Base-by-base conservation (phyloP, 495 filamentous ascomycete species). In the Trichocladium uniseriatum region DNA sequence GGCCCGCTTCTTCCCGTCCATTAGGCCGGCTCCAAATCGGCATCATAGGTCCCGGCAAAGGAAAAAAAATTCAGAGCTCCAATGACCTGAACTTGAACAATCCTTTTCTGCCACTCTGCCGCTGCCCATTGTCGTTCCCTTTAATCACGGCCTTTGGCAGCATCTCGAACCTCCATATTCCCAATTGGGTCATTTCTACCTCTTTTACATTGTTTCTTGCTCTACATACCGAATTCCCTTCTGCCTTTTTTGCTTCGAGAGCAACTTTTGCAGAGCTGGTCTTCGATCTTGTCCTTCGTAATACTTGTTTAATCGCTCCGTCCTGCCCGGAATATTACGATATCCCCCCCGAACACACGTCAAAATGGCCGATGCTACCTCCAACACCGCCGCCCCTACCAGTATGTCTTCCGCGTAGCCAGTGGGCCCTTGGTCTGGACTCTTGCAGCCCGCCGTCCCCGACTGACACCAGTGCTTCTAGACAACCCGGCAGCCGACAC, bases 401-500 rank as follows among this genome's bases (percentile, higher is more conserved):
- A 52, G 55, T 58, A 51, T 15, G 55, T 47, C 14, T 42, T 28
- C 21, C n/a, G n/a, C 36, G 2, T 18, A 19, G 5, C 13, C 10
- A 16, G 5, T 6, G 5, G 7, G 36, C 18, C 3, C 18, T 38
- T 6, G 36, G n/a, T 20, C 18, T 13, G 5, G 28, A 11, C 29
- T 37, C 15, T 15, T 2, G 11, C 7, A 27, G 11, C 20, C 39
- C 31, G 37, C 32, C 18, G 13, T 5, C n/a, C 13, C 32, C 6
- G 43, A 51, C 49, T 57, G 22, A 57, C 51, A 31, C 36, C 37
- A 2, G 21, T 29, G 11, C 27, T 43, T 22, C n/a, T 34, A 65
- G 62, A 49, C 51, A 59, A 55, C 49, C 39, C 45, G 32, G 48
- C 29, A 18, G 14, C 50, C 45, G 52, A 60, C 20, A 48, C 49